Conservation (phyloP, 768 basidiomycete genomes). For the Serendipita vermifera region DNA sequence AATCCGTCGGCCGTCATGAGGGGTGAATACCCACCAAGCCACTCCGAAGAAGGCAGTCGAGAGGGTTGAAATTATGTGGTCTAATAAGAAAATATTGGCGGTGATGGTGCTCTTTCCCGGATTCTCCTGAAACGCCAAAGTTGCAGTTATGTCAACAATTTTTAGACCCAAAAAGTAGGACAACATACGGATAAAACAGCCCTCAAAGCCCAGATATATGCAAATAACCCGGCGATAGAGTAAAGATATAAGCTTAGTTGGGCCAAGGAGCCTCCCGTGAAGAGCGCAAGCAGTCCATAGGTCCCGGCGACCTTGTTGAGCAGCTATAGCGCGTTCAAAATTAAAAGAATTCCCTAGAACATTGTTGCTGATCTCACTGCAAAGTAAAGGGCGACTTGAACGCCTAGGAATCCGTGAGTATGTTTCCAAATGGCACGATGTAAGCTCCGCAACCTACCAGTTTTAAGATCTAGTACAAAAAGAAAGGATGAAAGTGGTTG, state of each 20-base stretch:
- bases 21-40: conserved; percentile 80
- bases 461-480: conserved; percentile 84
- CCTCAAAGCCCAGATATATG: conserved; percentile 74
- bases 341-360: conserved; percentile 1
- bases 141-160: neutral
- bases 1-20: conserved; percentile 76
- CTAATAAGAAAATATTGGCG: conserved; percentile 82
- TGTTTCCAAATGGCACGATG: neutral
- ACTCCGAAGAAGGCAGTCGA: conserved; percentile 91
- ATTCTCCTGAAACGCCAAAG: conserved; percentile 57
- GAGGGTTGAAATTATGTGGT: conserved; percentile 77
- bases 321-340: conserved; percentile 33
- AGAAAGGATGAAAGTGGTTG: conserved; percentile 75
- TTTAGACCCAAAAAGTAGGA: neutral
- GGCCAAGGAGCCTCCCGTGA: conserved; percentile 82
- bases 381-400: conserved; percentile 76
- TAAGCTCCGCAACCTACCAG: conserved; percentile 30
- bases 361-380: conserved; percentile 43
- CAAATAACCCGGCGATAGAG: conserved; percentile 69
- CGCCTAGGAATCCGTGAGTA: conserved; percentile 29
- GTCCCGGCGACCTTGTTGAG: conserved; percentile 97
- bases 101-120: conserved; percentile 73
- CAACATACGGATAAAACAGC: conserved; percentile 68
- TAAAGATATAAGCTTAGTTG: conserved; percentile 92
- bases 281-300: conserved; percentile 85